Percentiles rank a stretch among this genome's conserved stretches.
Conservation (phyloP, 108 stramenopile genomes). For the Cyclotella atomus region DNA sequence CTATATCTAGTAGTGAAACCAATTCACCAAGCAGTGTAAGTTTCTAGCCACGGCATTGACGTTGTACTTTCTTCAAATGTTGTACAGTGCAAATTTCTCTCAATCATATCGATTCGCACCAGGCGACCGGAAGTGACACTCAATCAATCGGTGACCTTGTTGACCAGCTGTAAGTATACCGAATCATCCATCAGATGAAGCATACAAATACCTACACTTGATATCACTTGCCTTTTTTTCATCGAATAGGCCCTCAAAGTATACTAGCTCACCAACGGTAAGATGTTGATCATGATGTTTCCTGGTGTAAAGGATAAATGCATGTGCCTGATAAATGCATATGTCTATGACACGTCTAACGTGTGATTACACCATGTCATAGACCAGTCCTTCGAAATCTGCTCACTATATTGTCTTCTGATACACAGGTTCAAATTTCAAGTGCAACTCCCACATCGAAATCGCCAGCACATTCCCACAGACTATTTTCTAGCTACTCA, state of each 20-base stretch:
- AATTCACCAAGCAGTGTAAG: neutral
- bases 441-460: neutral
- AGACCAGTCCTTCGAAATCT: neutral
- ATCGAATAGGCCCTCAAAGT: neutral
- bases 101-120: too few species aligned
- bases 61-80: too few species aligned
- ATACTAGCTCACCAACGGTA: neutral
- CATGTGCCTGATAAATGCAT: too few species aligned
- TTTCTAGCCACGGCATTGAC: neutral
- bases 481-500: neutral
- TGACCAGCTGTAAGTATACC: neutral
- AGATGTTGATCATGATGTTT: neutral
- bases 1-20: neutral
- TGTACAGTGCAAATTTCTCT: too few species aligned
- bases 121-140: neutral
- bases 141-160: neutral
- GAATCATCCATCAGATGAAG: neutral
- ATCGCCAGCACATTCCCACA: neutral
- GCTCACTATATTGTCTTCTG: neutral
- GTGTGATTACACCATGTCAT: neutral
- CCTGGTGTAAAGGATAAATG: too few species aligned
- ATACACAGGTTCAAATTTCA: neutral
- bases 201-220: neutral
- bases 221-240: neutral
- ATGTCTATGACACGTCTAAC: neutral